Conservation (phyloP, 2,329 filamentous ascomycete species). For the Claviceps africana region DNA sequence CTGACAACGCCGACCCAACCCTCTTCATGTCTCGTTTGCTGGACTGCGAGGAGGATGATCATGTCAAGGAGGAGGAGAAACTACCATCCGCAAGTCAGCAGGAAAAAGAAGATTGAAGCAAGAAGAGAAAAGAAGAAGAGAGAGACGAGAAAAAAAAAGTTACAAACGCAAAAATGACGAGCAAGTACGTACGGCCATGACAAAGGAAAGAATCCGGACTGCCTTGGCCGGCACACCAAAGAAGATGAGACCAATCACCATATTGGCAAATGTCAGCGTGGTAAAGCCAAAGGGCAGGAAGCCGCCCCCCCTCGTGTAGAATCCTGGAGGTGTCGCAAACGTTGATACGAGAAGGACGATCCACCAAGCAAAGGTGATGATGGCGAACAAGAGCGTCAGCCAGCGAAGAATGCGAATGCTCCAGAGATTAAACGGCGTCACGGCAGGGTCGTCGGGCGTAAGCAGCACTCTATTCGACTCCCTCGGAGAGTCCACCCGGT, state of each 20-base stretch:
- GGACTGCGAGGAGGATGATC: conserved; percentile 65
- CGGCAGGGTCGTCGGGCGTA: conserved; percentile 30
- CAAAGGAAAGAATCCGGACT: conserved; percentile 57
- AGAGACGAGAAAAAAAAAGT: no score
- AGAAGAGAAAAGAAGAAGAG: neutral
- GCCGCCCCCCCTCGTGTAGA: conserved; percentile 77
- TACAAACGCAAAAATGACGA: neutral
- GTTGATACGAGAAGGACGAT: conserved; percentile 71
- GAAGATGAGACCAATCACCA: conserved; percentile 69
- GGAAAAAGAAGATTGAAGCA: neutral
- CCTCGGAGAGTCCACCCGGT: conserved; percentile 39
- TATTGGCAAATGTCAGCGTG: conserved; percentile 60
- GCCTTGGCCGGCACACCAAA: conserved; percentile 72
- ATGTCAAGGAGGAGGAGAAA: conserved; percentile 42
- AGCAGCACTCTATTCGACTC: conserved; percentile 30
- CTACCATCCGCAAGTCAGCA: conserved; percentile 9
- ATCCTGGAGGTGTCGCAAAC: conserved; percentile 79
- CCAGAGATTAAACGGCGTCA: conserved; percentile 92
- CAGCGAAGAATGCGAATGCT: conserved; percentile 69
- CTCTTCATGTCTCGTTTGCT: conserved; percentile 66
- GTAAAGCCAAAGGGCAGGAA: conserved; percentile 83
- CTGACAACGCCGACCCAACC: conserved; percentile 83
- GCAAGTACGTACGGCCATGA: conserved; percentile 36
- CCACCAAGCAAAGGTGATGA: conserved; percentile 84
- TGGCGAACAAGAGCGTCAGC: conserved; percentile 61